phyloP scores from a whole-genome alignment of 2,329 filamentous ascomycete genomes.

The Diaporthe citrichinensis region DNA sequence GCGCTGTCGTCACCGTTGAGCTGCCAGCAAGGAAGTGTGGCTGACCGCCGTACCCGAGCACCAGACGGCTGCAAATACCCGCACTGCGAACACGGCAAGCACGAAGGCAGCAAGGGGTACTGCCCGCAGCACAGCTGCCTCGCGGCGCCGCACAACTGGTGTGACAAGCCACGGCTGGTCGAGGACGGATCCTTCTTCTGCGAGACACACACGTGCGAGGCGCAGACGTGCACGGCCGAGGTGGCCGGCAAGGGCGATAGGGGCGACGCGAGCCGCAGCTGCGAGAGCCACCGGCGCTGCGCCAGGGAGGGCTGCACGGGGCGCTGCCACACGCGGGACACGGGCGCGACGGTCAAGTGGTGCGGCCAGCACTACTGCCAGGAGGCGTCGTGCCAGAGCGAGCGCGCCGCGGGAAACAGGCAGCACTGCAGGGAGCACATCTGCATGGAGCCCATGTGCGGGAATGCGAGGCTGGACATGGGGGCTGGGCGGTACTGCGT shows the following conservation, averaged over 20 bases:
- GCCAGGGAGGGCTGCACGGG: slow-evolving; percentile 35
- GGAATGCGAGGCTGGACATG: slow-evolving; percentile 2
- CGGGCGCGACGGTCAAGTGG: slow-evolving; percentile 27
- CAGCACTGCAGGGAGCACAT: slow-evolving; percentile 29
- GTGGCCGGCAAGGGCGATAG: slow-evolving; percentile 33
- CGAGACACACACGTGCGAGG: slow-evolving; percentile 43
- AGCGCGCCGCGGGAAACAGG: background rate
- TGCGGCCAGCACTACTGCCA: slow-evolving; percentile 43
- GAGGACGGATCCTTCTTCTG: slow-evolving; percentile 38
- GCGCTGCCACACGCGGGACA: slow-evolving; percentile 39
- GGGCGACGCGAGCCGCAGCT: slow-evolving; percentile 35
- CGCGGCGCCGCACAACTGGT: slow-evolving; percentile 28
- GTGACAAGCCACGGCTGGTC: slow-evolving; percentile 33
- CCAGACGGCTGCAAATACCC: slow-evolving; percentile 44
- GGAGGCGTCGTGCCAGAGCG: slow-evolving; percentile 26
- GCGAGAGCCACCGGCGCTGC: slow-evolving; percentile 41
- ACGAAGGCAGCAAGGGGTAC: slow-evolving; percentile 31
- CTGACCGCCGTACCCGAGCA: background rate
- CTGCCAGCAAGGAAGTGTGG: background rate
- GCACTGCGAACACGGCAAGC: slow-evolving; percentile 39
- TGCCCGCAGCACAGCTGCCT: slow-evolving; percentile 42
- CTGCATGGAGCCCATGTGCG: slow-evolving; percentile 36
- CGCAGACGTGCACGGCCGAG: slow-evolving; percentile 36
- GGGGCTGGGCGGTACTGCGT: slow-evolving; percentile 31
- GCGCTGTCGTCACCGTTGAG: background rate